Percentiles rank a stretch among this genome's conserved stretches.
Conservation (phyloP, 768 basidiomycete species). For the Russula sp. region DNA sequence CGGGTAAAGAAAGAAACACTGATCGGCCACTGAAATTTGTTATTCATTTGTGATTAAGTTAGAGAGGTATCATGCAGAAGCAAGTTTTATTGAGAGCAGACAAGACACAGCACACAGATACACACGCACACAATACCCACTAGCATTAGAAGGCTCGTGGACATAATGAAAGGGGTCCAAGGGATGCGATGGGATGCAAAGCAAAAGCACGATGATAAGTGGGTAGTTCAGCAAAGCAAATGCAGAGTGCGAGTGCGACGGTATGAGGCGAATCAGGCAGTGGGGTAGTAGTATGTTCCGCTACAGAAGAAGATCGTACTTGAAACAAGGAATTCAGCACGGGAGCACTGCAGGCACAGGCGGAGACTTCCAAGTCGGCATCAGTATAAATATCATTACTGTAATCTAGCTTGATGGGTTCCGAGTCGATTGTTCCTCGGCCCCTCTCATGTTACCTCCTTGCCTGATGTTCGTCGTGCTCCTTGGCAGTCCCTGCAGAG, state of each 20-base stretch:
- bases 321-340: too few species aligned
- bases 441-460: too few species aligned
- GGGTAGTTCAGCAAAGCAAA: slow-evolving; percentile 1
- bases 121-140: background rate
- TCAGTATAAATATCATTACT: too few species aligned
- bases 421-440: too few species aligned
- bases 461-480: too few species aligned
- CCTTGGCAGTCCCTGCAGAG: too few species aligned
- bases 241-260: background rate
- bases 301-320: too few species aligned
- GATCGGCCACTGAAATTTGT: background rate
- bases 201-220: background rate
- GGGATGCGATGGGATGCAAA: background rate
- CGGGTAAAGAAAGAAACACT: background rate
- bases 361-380: too few species aligned
- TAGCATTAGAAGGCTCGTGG: background rate
- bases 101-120: background rate
- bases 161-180: background rate
- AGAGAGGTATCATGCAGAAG: background rate
- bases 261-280: too few species aligned
- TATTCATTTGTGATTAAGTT: background rate
- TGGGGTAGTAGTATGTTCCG: too few species aligned
- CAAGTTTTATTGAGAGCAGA: background rate
- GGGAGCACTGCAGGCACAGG: too few species aligned
- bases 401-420: too few species aligned